Percentiles rank a stretch among this genome's conserved stretches.
Evolutionary conservation across 2,329 filamentous ascomycete species (phyloP).

Genomic region (Fusarium nisikadoi): DNA sequence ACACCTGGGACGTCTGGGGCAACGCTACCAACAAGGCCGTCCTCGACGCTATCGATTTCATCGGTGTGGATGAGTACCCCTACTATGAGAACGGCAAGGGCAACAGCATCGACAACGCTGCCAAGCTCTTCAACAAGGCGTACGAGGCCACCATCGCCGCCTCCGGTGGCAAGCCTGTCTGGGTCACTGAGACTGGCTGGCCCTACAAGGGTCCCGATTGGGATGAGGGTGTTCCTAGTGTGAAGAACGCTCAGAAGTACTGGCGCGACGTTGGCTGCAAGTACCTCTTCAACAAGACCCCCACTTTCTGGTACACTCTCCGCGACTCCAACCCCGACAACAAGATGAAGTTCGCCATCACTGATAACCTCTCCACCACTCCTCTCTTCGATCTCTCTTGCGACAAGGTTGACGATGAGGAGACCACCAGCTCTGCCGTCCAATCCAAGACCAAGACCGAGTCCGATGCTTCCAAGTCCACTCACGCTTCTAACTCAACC

Average conservation of each 20-base stretch:
- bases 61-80: constrained; percentile 73
- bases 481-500: constrained; percentile 39
- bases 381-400: constrained; percentile 66
- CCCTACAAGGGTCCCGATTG: constrained; percentile 64
- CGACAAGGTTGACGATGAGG: constrained; percentile 50
- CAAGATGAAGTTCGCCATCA: constrained; percentile 67
- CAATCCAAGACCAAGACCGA: constrained; percentile 39
- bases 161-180: constrained; percentile 64
- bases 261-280: constrained; percentile 71
- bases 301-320: constrained; percentile 71
- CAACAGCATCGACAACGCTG: constrained; percentile 66
- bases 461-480: constrained; percentile 17
- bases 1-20: constrained; percentile 74
- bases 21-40: constrained; percentile 69
- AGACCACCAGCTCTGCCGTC: constrained; percentile 26
- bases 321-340: constrained; percentile 70
- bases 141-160: constrained; percentile 58
- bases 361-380: constrained; percentile 62
- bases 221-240: constrained; percentile 65
- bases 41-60: constrained; percentile 70
- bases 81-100: constrained; percentile 70
- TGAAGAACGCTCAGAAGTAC: constrained; percentile 70
- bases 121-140: constrained; percentile 64
- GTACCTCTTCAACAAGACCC: constrained; percentile 63
- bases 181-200: constrained; percentile 75